Percentiles rank a stretch among this genome's conserved stretches.
Evolutionary conservation across 2,329 filamentous ascomycete species (phyloP).

Genomic region (Xylariaceae sp.): DNA sequence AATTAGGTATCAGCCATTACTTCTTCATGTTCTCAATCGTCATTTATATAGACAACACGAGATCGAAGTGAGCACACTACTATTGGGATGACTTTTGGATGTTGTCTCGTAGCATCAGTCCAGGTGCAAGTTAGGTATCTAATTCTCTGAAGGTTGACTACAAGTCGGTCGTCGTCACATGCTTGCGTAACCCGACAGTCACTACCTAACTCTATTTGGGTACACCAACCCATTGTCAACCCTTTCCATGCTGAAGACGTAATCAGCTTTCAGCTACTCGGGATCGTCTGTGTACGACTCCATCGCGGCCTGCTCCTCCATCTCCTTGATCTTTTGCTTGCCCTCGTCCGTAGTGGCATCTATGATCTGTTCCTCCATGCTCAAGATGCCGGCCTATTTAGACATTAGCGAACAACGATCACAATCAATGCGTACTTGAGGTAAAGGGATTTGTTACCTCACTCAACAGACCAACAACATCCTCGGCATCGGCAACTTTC

Average conservation of each 20-base stretch:
- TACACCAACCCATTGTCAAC: too few relatives aligned
- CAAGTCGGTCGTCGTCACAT: too few relatives aligned
- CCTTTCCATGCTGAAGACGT: not conserved
- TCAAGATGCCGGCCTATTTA: constrained; percentile 73
- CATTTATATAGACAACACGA: too few relatives aligned
- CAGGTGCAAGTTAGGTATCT: too few relatives aligned
- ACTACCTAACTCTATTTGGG: too few relatives aligned
- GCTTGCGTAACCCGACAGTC: too few relatives aligned
- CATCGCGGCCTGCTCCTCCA: constrained; percentile 56
- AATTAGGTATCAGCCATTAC: too few relatives aligned
- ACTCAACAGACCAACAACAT: constrained; percentile 74
- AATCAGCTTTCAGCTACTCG: constrained; percentile 30
- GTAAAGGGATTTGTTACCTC: constrained; percentile 47
- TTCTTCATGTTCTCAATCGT: too few relatives aligned
- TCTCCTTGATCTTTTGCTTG: constrained; percentile 69
- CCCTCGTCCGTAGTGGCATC: constrained; percentile 91
- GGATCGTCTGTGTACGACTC: constrained; percentile 38
- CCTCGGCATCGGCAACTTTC: constrained; percentile 83
- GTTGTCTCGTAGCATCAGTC: too few relatives aligned
- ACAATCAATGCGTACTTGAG: not conserved
- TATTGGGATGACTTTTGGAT: too few relatives aligned
- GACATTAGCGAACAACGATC: constrained; percentile 21
- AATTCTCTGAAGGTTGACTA: too few relatives aligned
- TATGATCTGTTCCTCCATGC: constrained; percentile 87
- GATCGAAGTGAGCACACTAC: too few relatives aligned